Evolutionary conservation across 2,329 filamentous ascomycete species (phyloP), one percentile per base, ranked within the genome.

Genomic region (Rachicladosporium sp.): DNA sequence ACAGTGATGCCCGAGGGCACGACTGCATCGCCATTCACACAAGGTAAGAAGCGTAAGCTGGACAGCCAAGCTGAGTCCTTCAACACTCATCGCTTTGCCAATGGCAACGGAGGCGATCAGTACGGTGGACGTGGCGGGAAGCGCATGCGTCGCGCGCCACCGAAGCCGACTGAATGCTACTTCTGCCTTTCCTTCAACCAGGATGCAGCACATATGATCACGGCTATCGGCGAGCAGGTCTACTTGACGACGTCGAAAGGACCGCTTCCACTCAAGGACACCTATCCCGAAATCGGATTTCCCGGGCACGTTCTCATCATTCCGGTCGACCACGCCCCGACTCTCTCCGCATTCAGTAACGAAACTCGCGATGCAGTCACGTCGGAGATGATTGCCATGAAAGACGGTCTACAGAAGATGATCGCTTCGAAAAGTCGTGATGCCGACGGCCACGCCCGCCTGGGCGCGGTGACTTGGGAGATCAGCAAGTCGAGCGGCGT

Each of bases 201-300:
- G 44, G 68, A 91, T 33, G 82, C 83, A 38, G 81, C 80, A 1
- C 89, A 98, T 62, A 82, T 98, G 61, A 81, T 95, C 52, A 82
- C 82, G 48, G 87, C 82, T 21, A 89, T 98, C 47, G 91, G 84
- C 38, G 79, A 87, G 11, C 82, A 93, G 44, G 73, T 78, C 39
- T 96, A 96, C 59, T 64, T 96, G 40, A 93, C 91, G 21, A 91
- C 82, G 15, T 86, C 91, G 43, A 95, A 94, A 60, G 91, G 91
- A 0, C 88, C 91, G 4, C 70, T 98, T 1, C 80, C 84, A 2
- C 81, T 78, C 2, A 62, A 74, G 0, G 65, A 73, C 6, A 88
- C 80, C 2, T 93, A 87, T 57, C 66, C 78, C 1, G 73, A 75
- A 4, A 70, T 96, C 4, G 65, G 70, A 13, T 93, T 89, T 55